These are phyloP conservation scores for Bimuria novae-zelandiae DNA, from an alignment of 2,329 filamentous ascomycete species.

Conservation along the genomic window DNA sequence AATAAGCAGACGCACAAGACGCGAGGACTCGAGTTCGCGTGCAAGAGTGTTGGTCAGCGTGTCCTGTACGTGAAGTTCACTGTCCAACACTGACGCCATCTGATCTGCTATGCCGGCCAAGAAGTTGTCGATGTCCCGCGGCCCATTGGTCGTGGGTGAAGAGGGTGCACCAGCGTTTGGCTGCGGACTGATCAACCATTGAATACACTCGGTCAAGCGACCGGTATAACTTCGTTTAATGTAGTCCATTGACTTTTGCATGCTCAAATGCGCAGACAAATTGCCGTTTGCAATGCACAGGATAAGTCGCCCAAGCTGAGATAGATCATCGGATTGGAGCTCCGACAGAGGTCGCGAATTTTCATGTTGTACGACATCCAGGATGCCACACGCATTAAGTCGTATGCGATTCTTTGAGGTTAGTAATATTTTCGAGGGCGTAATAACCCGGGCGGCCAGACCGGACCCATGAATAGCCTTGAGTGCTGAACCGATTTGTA, in stretches of 20 bases:
- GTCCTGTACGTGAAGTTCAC: conserved; percentile 78
- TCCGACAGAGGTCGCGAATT: conserved; percentile 69
- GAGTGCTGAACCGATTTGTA: conserved; percentile 86
- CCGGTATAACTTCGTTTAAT: conserved; percentile 76
- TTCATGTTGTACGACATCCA: conserved; percentile 88
- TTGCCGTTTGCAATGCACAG: conserved; percentile 78
- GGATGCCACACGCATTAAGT: conserved; percentile 82
- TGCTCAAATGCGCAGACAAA: conserved; percentile 62
- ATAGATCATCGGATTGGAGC: conserved; percentile 84
- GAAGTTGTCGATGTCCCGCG: conserved; percentile 76
- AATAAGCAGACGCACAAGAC: conserved; percentile 76
- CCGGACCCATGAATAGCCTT: conserved; percentile 82
- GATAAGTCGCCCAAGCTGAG: conserved; percentile 81
- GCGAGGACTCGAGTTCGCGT: conserved; percentile 86
- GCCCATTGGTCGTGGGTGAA: conserved; percentile 30
- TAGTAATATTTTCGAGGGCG: conserved; percentile 84
- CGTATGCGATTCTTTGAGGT: conserved; percentile 90
- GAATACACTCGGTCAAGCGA: conserved; percentile 77
- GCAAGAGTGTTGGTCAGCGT: conserved; percentile 72
- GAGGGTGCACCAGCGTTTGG: conserved; percentile 32
- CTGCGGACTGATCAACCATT: conserved; percentile 75
- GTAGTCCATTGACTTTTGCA: conserved; percentile 74
- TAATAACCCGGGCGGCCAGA: conserved; percentile 83
- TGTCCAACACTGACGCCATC: conserved; percentile 75
- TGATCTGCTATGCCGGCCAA: conserved; percentile 78